phyloP scores from a whole-genome alignment of 495 filamentous ascomycete species.

The Diplogelasinospora grovesii region DNA sequence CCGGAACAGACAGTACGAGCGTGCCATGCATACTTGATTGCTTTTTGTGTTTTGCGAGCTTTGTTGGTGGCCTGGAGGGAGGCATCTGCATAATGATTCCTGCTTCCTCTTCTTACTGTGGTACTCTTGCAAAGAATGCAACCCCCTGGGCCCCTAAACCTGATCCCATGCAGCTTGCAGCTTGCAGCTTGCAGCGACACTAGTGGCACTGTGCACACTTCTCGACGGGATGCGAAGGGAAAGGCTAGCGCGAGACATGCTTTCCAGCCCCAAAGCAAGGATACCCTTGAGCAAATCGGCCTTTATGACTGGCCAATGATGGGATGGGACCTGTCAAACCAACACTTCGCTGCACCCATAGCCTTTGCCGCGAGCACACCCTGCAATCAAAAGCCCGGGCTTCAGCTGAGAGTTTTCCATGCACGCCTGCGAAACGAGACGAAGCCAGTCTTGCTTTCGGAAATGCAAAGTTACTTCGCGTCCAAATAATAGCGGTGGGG shows the following conservation, averaged over 20 bases:
- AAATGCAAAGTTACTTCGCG: no score
- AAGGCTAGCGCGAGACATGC: slow-evolving; percentile 19
- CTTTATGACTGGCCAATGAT: slow-evolving; percentile 3
- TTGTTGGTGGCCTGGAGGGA: no score
- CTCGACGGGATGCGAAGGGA: slow-evolving; percentile 11
- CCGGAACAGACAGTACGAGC: no score
- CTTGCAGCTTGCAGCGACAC: slow-evolving; percentile 23
- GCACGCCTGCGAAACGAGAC: slow-evolving; percentile 12
- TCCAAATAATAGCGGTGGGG: no score
- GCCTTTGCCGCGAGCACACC: slow-evolving; percentile 8
- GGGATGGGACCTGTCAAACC: slow-evolving; percentile 6
- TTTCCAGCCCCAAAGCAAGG: slow-evolving; percentile 4
- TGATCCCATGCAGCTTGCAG: slow-evolving; percentile 21
- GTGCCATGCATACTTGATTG: not conserved
- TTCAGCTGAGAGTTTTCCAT: slow-evolving; percentile 15
- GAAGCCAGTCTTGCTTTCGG: no score
- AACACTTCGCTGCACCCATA: no score
- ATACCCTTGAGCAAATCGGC: slow-evolving; percentile 8
- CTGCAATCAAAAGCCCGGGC: slow-evolving; percentile 16
- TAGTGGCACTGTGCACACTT: slow-evolving; percentile 17
- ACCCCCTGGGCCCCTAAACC: slow-evolving; percentile 3
- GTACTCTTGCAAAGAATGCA: not conserved
- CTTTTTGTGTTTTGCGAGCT: slow-evolving; percentile 8
- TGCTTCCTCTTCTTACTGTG: slow-evolving; percentile 1
- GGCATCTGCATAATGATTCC: no score